Evolutionary conservation across 495 filamentous ascomycete species (phyloP).

Genomic region (Penicillium waksmanii): DNA sequence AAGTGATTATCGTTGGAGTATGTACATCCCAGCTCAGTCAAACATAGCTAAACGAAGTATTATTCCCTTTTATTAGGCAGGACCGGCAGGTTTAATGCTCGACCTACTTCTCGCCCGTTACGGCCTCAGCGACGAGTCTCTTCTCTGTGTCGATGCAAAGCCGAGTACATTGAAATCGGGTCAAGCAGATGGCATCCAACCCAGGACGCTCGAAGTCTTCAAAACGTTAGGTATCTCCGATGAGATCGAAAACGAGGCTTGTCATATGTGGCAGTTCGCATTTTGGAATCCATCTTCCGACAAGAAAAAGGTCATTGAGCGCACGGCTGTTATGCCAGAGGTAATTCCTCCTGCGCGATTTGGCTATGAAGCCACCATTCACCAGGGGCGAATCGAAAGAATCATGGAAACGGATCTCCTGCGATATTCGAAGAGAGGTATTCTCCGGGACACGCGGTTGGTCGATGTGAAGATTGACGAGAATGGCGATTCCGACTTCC

Average conservation of each 20-base stretch:
- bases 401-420: slow-evolving; percentile 61
- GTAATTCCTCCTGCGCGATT: slow-evolving; percentile 51
- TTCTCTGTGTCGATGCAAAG: slow-evolving; percentile 54
- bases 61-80: slow-evolving; percentile 20
- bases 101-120: slow-evolving; percentile 53
- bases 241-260: slow-evolving; percentile 41
- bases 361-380: slow-evolving; percentile 59
- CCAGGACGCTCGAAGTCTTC: slow-evolving; percentile 70
- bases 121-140: slow-evolving; percentile 44
- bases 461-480: slow-evolving; percentile 59
- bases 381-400: slow-evolving; percentile 64
- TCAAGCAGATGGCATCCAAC: slow-evolving; percentile 67
- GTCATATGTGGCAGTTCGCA: slow-evolving; percentile 42
- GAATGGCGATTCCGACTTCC: slow-evolving; percentile 57
- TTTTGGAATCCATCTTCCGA: slow-evolving; percentile 54
- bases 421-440: slow-evolving; percentile 52
- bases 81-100: slow-evolving; percentile 53
- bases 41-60: neutral
- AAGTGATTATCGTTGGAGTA: slow-evolving; percentile 46
- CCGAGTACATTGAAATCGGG: slow-evolving; percentile 49
- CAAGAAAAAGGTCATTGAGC: slow-evolving; percentile 55
- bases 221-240: slow-evolving; percentile 42
- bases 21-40: neutral
- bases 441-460: slow-evolving; percentile 56
- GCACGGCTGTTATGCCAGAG: slow-evolving; percentile 50